Evolutionary conservation across 176 grass and related monocot species (phyloP), one percentile per base, ranked within the genome.

Genomic region (Oryza longistaminata): DNA sequence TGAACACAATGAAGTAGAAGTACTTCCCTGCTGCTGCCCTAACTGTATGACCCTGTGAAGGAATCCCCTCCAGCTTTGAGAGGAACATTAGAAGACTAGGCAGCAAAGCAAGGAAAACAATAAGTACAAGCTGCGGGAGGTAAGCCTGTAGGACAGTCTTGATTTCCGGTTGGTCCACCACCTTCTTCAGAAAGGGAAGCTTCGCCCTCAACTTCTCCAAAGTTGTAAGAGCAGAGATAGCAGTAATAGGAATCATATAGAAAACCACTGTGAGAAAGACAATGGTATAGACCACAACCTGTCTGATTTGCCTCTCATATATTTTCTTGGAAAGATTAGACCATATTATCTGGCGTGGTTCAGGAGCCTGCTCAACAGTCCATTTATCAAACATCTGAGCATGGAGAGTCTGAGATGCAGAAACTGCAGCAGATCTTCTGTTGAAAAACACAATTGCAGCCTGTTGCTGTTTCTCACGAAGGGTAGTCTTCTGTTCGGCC

Each of bases 1-100:
- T 96, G 90, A 96, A 91, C 35, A 99, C 17, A 52, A 96, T 74
- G 55, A 99, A 99, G 60, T 96, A 99, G 73, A 99, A 99, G 73
- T 92, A 99, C 80, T 99, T 99, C 67, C 96, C 96, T 39, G 93
- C 80, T 15, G 93, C 78, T 21, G 91, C 96, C 70, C 96, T 72
- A 5, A 90, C 72, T 22, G 66, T 82, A 86, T 99, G 93, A 78
- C 89, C 82, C 68, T 86, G 61, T 0, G 91, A 89, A 74, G 96
- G 80, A 19, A 99, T 88, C 13, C 96, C 96, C 80, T 99, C 96
- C 14, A 17, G 67, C 88, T 96, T 99, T 3, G 96, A 96, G 35
- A 99, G 84, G 75, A 96, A 88, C 90, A 92, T 19, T 68, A 99
- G 90, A 62, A 96, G 86, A 66, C 71, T 2, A 19, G 96, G 96